Percentiles rank a stretch among this genome's conserved stretches.
phyloP scores from a whole-genome alignment of 163 green algal genomes.

The Coccomyxa subellipsoidea region DNA sequence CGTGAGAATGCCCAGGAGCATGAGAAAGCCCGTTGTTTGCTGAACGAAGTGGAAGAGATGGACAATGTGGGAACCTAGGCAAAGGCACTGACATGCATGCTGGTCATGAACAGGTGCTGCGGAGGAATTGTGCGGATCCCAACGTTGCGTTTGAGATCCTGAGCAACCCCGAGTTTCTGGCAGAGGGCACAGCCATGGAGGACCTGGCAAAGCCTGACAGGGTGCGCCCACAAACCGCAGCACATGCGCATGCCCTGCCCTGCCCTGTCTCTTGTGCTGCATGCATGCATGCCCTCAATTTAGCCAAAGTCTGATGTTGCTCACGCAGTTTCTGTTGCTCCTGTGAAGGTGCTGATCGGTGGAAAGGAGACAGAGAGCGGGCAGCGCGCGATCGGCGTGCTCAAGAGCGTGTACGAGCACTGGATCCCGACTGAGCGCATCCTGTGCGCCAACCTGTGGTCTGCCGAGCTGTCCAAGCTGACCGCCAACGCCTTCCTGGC shows the following conservation, averaged over 20 bases:
- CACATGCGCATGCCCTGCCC: neutral
- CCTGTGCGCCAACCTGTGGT: conserved; percentile 95
- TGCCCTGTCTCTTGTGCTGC: too few species aligned
- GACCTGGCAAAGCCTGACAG: conserved; percentile 91
- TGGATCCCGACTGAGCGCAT: conserved; percentile 94
- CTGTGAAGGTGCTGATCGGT: conserved; percentile 78
- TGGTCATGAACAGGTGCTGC: conserved; percentile 83
- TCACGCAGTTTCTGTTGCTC: neutral
- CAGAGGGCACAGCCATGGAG: conserved; percentile 96
- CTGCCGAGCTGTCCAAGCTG: conserved; percentile 97
- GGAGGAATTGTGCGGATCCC: conserved; percentile 80
- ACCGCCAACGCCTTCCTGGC: conserved; percentile 98
- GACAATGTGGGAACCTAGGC: too few species aligned
- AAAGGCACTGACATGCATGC: too few species aligned
- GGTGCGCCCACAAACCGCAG: conserved; percentile 38
- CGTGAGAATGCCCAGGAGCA: too few species aligned
- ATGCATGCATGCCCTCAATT: too few species aligned
- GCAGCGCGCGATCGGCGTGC: conserved; percentile 58
- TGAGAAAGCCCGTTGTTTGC: too few species aligned
- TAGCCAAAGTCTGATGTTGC: too few species aligned
- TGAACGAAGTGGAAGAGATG: too few species aligned
- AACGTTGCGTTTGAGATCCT: conserved; percentile 91
- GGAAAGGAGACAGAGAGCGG: conserved; percentile 77
- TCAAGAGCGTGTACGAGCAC: conserved; percentile 89
- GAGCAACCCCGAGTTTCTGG: conserved; percentile 98